A percentile compares a stretch with the other conserved stretches of the same genome.
These are phyloP conservation scores for Beauveria scarabaeidicola DNA, from an alignment of 2,329 filamentous ascomycete species.

Conservation along the genomic window DNA sequence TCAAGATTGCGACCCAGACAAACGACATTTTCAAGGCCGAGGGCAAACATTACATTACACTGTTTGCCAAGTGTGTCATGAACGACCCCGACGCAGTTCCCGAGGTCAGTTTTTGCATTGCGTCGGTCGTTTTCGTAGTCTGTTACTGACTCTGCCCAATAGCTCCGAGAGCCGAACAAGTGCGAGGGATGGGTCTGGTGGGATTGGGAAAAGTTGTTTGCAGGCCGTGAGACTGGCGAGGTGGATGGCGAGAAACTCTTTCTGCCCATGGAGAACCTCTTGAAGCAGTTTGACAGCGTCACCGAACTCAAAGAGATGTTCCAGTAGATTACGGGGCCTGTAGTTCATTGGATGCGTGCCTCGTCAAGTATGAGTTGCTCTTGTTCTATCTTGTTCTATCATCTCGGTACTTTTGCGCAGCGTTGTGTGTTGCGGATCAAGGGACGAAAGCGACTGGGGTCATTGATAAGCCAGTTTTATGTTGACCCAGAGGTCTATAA, in stretches of 20 bases:
- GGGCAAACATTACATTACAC: conserved; percentile 66
- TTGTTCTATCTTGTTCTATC: too few species aligned
- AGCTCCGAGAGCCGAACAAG: conserved; percentile 40
- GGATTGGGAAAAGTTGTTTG: conserved; percentile 33
- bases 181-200: conserved; percentile 43
- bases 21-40: conserved; percentile 55
- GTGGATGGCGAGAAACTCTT: conserved; percentile 19
- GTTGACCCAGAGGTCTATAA: too few species aligned
- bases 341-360: too few species aligned
- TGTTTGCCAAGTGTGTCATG: conserved; percentile 54
- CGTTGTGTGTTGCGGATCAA: too few species aligned
- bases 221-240: conserved; percentile 18
- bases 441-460: too few species aligned
- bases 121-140: not conserved
- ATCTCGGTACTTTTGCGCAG: too few species aligned
- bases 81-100: conserved; percentile 40
- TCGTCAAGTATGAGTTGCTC: too few species aligned
- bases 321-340: not conserved
- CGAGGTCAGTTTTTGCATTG: conserved; percentile 33
- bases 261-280: conserved; percentile 23
- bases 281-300: conserved; percentile 19
- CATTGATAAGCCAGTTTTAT: too few species aligned
- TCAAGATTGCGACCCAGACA: conserved; percentile 51
- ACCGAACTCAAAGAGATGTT: conserved; percentile 13
- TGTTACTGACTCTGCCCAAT: not conserved